These are phyloP conservation scores for Phlebiopsis flavidoalba DNA, from an alignment of 768 basidiomycete genomes.

Conservation along the genomic window DNA sequence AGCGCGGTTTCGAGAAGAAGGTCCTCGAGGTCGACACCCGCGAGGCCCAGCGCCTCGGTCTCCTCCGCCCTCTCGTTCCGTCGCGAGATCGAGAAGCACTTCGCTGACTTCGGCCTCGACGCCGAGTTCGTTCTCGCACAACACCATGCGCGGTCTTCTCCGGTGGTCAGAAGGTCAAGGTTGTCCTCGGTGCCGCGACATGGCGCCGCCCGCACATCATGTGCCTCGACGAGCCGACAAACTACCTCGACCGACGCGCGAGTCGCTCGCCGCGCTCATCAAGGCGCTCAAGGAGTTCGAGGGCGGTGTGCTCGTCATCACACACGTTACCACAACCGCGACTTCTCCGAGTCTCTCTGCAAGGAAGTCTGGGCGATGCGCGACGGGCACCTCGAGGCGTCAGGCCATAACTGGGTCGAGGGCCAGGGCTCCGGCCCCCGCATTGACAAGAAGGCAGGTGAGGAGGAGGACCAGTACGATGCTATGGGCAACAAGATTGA, in stretches of 20 bases:
- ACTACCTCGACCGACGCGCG: slow-evolving; percentile 99
- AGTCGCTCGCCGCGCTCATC: slow-evolving; percentile 98
- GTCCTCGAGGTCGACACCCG: slow-evolving; percentile 96
- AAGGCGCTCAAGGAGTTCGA: slow-evolving; percentile 97
- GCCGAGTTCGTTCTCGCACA: slow-evolving; percentile 98
- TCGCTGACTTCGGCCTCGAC: slow-evolving; percentile 98
- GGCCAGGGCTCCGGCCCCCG: slow-evolving; percentile 93
- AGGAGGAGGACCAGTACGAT: slow-evolving; percentile 89
- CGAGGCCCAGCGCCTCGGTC: slow-evolving; percentile 94
- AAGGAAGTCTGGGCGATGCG: slow-evolving; percentile 99
- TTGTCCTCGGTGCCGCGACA: slow-evolving; percentile 95
- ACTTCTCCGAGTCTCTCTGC: slow-evolving; percentile 99
- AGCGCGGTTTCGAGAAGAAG: slow-evolving; percentile 99
- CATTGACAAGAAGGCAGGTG: slow-evolving; percentile 91
- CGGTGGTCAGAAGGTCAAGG: slow-evolving; percentile 99
- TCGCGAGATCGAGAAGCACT: slow-evolving; percentile 98
- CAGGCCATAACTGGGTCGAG: slow-evolving; percentile 99
- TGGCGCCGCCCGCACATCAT: slow-evolving; percentile 99
- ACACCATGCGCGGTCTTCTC: slow-evolving; percentile 98
- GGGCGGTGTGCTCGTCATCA: slow-evolving; percentile 97
- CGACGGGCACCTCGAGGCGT: slow-evolving; percentile 92
- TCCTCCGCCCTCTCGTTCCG: slow-evolving; percentile 95
- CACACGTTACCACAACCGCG: slow-evolving; percentile 93
- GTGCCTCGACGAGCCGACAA: slow-evolving; percentile 96
- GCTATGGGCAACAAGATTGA: slow-evolving; percentile 99